Percentiles rank a stretch among this genome's conserved stretches.
These are phyloP conservation scores for Chytridiales sp. DNA, from an alignment of 371 early-diverging fungal species.

Conservation along the genomic window DNA sequence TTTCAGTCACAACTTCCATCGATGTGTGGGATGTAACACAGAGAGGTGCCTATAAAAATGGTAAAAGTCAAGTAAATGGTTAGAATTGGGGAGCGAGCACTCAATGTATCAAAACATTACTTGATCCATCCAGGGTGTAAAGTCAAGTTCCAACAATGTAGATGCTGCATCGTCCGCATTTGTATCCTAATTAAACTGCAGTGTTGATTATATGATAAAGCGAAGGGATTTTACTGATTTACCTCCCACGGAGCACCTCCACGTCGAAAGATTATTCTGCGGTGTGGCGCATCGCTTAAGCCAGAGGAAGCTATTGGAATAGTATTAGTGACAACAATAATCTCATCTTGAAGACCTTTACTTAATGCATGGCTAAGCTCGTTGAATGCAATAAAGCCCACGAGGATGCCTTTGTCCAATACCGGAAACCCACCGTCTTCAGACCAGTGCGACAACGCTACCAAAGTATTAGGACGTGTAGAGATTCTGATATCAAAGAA, in stretches of 20 bases:
- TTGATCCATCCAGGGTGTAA: conserved; percentile 68
- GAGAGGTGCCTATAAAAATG: conserved; percentile 67
- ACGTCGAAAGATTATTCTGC: too few relatives aligned
- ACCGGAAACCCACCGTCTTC: conserved; percentile 83
- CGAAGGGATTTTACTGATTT: too few relatives aligned
- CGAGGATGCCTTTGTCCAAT: conserved; percentile 67
- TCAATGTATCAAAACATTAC: conserved; percentile 23
- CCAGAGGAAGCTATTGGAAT: too few relatives aligned
- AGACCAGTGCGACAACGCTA: conserved; percentile 28
- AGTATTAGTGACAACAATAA: too few relatives aligned
- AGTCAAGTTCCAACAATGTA: conserved; percentile 5
- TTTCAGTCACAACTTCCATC: conserved; percentile 82
- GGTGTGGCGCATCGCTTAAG: too few relatives aligned
- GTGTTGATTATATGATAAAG: too few relatives aligned
- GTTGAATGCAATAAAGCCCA: conserved; percentile 81
- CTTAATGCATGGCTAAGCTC: conserved; percentile 79
- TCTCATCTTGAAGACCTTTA: neutral
- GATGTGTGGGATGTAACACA: conserved; percentile 70
- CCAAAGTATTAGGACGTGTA: neutral
- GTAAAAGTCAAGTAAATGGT: neutral
- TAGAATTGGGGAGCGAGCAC: neutral
- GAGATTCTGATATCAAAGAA: neutral
- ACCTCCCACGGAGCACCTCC: too few relatives aligned
- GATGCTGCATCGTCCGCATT: too few relatives aligned
- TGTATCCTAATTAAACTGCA: too few relatives aligned